phyloP scores from a whole-genome alignment of 108 stramenopile genomes.

The Skeletonema grethae region DNA sequence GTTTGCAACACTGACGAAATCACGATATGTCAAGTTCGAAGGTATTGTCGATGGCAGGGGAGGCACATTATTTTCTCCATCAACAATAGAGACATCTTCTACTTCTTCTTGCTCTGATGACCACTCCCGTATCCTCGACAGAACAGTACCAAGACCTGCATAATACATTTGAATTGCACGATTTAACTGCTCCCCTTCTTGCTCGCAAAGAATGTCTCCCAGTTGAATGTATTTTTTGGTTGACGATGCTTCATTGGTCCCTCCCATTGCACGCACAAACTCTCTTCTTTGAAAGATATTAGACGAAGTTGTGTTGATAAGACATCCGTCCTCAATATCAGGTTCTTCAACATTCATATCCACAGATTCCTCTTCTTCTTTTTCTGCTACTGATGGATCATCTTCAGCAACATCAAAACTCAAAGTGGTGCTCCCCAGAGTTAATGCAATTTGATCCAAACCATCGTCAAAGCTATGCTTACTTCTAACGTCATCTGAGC shows the following conservation, averaged over 20 bases:
- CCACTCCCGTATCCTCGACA: constrained; percentile 40
- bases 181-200: constrained; percentile 10
- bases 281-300: constrained; percentile 40
- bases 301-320: constrained; percentile 22
- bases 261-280: constrained; percentile 49
- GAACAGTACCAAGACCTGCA: constrained; percentile 41
- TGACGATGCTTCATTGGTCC: constrained; percentile 31
- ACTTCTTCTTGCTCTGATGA: constrained; percentile 1
- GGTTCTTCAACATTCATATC: constrained; percentile 1
- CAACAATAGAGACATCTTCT: neutral
- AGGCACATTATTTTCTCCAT: neutral
- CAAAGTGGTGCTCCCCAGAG: constrained; percentile 30
- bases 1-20: constrained; percentile 25
- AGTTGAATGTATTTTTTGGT: constrained; percentile 42
- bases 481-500: neutral
- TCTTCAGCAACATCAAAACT: constrained; percentile 28
- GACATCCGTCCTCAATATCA: constrained; percentile 26
- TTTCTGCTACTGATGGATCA: neutral
- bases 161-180: constrained; percentile 44
- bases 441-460: constrained; percentile 15
- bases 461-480: constrained; percentile 8
- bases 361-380: neutral
- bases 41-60: neutral
- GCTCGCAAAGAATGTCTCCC: constrained; percentile 32
- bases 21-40: constrained; percentile 14